A percentile compares a stretch with the other conserved stretches of the same genome.
phyloP scores from a whole-genome alignment of 495 filamentous ascomycete species.

The Trichocladium uniseriatum region DNA sequence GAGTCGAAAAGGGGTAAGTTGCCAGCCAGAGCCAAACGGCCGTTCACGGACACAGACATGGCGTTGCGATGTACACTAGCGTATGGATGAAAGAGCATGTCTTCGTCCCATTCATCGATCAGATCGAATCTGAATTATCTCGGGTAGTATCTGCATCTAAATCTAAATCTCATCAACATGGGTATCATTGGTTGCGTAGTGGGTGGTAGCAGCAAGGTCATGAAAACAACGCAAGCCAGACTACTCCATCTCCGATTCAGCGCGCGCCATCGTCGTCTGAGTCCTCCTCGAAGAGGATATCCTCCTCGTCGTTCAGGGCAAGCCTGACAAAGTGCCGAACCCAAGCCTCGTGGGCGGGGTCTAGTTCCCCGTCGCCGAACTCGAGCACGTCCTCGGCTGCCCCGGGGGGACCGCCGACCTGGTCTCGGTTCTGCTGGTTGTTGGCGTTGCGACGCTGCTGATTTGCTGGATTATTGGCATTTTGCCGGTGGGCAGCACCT shows the following conservation, averaged over 20 bases:
- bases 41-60: too few species aligned
- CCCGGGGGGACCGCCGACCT: not conserved
- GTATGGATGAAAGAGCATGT: not conserved
- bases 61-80: too few species aligned
- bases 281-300: constrained; percentile 32
- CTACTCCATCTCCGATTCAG: not conserved
- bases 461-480: constrained; percentile 21
- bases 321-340: constrained; percentile 44
- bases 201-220: too few species aligned
- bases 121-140: too few species aligned
- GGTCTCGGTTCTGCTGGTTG: constrained; percentile 11
- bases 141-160: too few species aligned
- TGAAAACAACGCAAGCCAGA: not conserved
- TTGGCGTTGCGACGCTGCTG: constrained; percentile 19
- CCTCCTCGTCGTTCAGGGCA: constrained; percentile 45
- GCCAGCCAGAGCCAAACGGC: too few species aligned
- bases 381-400: constrained; percentile 3
- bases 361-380: constrained; percentile 13
- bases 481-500: constrained; percentile 20
- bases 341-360: constrained; percentile 39
- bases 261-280: constrained; percentile 14
- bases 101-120: not conserved
- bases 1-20: too few species aligned
- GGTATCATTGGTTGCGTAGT: not conserved
- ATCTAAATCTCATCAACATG: not conserved